Evolutionary conservation across 2,329 filamentous ascomycete genomes (phyloP).

Genomic region (Ceratocystis alfenasii): DNA sequence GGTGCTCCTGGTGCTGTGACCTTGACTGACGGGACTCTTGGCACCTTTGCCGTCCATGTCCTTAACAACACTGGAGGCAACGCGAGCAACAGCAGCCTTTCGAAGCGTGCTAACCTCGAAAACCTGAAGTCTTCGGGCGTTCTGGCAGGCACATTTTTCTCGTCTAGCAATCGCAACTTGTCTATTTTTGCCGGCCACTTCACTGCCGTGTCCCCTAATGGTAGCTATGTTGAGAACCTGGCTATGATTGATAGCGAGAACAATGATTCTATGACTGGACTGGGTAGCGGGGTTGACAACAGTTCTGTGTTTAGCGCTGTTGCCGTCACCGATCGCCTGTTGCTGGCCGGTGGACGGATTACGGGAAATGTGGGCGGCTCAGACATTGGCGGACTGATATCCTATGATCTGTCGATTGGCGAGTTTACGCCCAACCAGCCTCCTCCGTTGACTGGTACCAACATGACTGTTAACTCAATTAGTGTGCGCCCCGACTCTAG

Average conservation of each 20-base stretch:
- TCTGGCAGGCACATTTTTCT: conserved; percentile 68
- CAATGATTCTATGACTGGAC: conserved; percentile 53
- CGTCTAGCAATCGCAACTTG: conserved; percentile 56
- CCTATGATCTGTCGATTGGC: conserved; percentile 60
- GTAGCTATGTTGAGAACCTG: conserved; percentile 64
- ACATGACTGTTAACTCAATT: conserved; percentile 65
- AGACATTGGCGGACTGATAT: conserved; percentile 59
- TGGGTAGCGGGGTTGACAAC: conserved; percentile 52
- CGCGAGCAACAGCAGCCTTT: conserved; percentile 29
- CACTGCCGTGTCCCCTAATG: conserved; percentile 54
- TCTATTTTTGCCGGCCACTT: conserved; percentile 88
- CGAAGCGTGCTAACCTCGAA: conserved; percentile 27
- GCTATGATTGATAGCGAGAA: conserved; percentile 69
- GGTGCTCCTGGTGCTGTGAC: conserved; percentile 60
- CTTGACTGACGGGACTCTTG: conserved; percentile 44
- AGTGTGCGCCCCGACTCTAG: conserved; percentile 55
- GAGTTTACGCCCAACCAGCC: conserved; percentile 56
- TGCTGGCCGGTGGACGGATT: conserved; percentile 75
- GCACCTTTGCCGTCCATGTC: conserved; percentile 47
- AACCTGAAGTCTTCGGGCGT: conserved; percentile 43
- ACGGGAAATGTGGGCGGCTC: conserved; percentile 55
- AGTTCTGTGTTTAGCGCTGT: conserved; percentile 67
- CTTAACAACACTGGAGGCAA: conserved; percentile 30
- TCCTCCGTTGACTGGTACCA: conserved; percentile 56
- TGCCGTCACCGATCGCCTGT: conserved; percentile 50